Evolutionary conservation across 2,329 filamentous ascomycete genomes (phyloP), one percentile per base, ranked within the genome.

Genomic region (Lachnellula hyalina): DNA sequence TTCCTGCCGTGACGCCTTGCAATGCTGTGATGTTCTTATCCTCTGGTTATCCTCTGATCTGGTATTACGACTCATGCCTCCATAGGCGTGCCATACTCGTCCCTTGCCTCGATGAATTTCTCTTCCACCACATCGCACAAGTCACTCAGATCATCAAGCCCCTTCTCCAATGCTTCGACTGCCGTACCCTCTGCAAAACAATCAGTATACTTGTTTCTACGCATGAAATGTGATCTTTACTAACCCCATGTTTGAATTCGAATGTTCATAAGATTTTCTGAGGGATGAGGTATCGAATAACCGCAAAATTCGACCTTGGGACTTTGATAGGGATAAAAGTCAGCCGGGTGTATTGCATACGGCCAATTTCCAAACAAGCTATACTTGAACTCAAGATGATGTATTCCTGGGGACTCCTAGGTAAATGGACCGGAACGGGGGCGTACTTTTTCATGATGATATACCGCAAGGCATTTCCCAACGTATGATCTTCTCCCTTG

Each of bases 391-490:
- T 14, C 12, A 25, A 45, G 17, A 15, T 15, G 2, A 19, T 35
- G 14, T 35, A 1, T 2, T 28, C 12, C 50, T 36, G 49, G 19
- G 11, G n/a, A 17, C 21, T 11, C 32, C 50, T 40, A 23, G 17
- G 40, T 23, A 41, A 6, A 5, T 11, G 47, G 28, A 32, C 28
- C 1, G 28, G 28, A 8, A 11, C 8, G 28, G 7, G 25, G 28
- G 69, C 83, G 62, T 77, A 96, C 93, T 99, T 99, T 75, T 97
- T 97, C 89, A 96, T 96, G 67, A 99, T 95, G 60, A 96, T 87
- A 70, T 92, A 97, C 67, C 94, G 83, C 65, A 99, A 75, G 9
- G 92, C 90, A 73, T 99, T 99, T 28, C 94, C 94, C 51, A 99
- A 77, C 0, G 94, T 99, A 73, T 99, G 94, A 44, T 95, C 91